Conservation (phyloP, 192 early-diverging fungal genomes). For the Coemansia sp. region DNA sequence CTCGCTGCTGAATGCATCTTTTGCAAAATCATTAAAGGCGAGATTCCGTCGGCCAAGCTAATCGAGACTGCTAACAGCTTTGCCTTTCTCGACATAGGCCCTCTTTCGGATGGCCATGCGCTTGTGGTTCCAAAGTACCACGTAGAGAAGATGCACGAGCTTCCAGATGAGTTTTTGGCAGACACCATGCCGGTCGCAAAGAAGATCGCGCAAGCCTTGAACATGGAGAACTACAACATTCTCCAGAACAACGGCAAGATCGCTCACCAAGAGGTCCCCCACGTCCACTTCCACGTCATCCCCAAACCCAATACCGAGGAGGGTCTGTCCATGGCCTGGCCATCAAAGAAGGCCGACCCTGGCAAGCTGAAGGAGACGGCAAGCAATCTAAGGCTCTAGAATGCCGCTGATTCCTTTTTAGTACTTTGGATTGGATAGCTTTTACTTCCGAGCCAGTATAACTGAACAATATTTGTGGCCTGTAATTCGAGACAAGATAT, state of each 20-base stretch:
- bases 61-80: slow-evolving; percentile 80
- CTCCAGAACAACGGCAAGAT: slow-evolving; percentile 83
- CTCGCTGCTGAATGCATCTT: slow-evolving; percentile 73
- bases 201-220: slow-evolving; percentile 80
- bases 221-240: slow-evolving; percentile 85
- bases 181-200: slow-evolving; percentile 88
- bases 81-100: slow-evolving; percentile 83
- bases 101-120: slow-evolving; percentile 74
- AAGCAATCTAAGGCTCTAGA: slow-evolving; percentile 32
- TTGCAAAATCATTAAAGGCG: slow-evolving; percentile 86
- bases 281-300: slow-evolving; percentile 96
- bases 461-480: not conserved
- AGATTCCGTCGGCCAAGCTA: slow-evolving; percentile 83
- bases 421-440: not conserved
- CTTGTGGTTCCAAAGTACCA: slow-evolving; percentile 62
- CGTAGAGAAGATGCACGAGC: slow-evolving; percentile 86
- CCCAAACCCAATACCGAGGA: slow-evolving; percentile 63
- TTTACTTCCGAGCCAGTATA: not conserved
- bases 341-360: slow-evolving; percentile 54
- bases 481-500: not conserved
- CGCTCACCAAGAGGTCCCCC: slow-evolving; percentile 81
- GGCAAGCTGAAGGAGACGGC: slow-evolving; percentile 59
- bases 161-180: slow-evolving; percentile 80
- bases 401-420: not conserved
- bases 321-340: slow-evolving; percentile 77